Evolutionary conservation across 768 basidiomycete species (phyloP).

Genomic region (Imleria badia): DNA sequence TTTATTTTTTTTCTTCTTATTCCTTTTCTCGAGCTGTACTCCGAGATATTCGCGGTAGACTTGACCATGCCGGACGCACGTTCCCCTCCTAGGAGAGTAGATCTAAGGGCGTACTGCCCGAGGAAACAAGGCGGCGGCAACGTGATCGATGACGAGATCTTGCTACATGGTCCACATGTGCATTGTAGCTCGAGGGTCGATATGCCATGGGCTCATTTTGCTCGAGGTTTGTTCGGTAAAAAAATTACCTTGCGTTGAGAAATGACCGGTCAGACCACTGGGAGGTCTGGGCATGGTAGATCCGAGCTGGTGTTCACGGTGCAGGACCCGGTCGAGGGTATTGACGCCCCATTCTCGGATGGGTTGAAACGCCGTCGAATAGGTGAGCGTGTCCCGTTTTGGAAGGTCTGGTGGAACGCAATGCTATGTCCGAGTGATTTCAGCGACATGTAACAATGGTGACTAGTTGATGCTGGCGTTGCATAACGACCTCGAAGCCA

Average conservation of each 20-base stretch:
- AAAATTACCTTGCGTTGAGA: background rate
- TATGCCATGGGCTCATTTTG: background rate
- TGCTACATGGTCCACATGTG: background rate
- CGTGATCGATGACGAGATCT: conserved; percentile 1
- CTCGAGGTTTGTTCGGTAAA: background rate
- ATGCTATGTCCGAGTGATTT: background rate
- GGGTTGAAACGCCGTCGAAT: conserved; percentile 12
- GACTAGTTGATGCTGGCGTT: conserved; percentile 7
- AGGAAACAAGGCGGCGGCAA: conserved; percentile 6
- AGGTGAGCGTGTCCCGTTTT: background rate
- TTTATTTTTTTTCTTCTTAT: background rate
- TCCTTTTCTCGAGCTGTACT: conserved; percentile 11
- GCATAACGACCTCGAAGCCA: conserved; percentile 22
- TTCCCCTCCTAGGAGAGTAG: background rate
- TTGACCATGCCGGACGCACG: conserved; percentile 3
- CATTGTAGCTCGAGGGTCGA: no score
- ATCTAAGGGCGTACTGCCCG: conserved; percentile 3
- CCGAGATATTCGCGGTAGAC: conserved; percentile 23
- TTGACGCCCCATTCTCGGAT: conserved; percentile 4
- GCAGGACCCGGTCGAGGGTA: background rate
- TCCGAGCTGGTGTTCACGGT: background rate
- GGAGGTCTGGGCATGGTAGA: background rate
- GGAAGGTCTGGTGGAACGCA: conserved; percentile 3
- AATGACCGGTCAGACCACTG: background rate
- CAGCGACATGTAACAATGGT: conserved; percentile 1